phyloP scores from a whole-genome alignment of 1,139 yeast species.

The Yamadazyma kanchanaburiensis region DNA sequence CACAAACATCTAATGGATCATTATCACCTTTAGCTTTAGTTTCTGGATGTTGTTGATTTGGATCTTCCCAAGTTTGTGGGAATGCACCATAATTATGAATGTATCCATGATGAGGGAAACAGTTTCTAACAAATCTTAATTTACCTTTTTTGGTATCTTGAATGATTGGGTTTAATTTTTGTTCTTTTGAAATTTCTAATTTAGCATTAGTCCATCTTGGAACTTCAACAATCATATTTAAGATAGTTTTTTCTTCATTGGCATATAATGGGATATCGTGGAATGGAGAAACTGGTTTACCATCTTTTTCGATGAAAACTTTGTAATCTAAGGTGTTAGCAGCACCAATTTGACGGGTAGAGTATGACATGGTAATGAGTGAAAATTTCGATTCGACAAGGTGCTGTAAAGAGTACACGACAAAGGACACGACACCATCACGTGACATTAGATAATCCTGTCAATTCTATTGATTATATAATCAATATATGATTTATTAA shows the following conservation, averaged over 20 bases:
- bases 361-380: slow-evolving; percentile 49
- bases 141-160: slow-evolving; percentile 94
- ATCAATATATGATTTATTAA: background rate
- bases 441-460: slow-evolving; percentile 5
- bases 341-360: slow-evolving; percentile 87
- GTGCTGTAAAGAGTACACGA: background rate
- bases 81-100: slow-evolving; percentile 97
- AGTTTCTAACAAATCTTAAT: slow-evolving; percentile 81
- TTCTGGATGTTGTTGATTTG: slow-evolving; percentile 59
- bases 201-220: slow-evolving; percentile 97
- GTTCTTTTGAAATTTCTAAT: slow-evolving; percentile 78
- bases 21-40: slow-evolving; percentile 88
- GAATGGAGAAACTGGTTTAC: slow-evolving; percentile 51
- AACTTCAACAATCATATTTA: slow-evolving; percentile 89
- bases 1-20: slow-evolving; percentile 96
- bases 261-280: slow-evolving; percentile 87
- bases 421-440: slow-evolving; percentile 1
- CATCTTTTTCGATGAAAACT: slow-evolving; percentile 56
- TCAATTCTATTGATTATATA: slow-evolving; percentile 1
- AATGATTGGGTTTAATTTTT: slow-evolving; percentile 78
- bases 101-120: slow-evolving; percentile 95
- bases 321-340: slow-evolving; percentile 89
- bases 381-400: background rate
- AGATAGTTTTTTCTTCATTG: slow-evolving; percentile 57
- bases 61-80: slow-evolving; percentile 97